A percentile compares a stretch with the other conserved stretches of the same genome.
Conservation (phyloP, 768 basidiomycete species). For the Auricularia cornea region DNA sequence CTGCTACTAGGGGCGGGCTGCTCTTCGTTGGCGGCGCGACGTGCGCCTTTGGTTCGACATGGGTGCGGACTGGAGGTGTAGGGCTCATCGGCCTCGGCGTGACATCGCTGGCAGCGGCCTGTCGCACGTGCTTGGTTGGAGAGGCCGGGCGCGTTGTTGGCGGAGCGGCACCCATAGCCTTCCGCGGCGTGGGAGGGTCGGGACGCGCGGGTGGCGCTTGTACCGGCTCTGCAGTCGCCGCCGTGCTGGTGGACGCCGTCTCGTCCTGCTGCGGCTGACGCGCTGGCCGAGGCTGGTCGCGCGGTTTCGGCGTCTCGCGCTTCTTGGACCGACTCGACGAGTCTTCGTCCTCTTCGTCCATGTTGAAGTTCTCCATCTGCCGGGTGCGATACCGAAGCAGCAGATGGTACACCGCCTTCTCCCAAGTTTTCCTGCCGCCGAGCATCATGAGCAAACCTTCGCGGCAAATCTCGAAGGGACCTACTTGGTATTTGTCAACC, state of each 20-base stretch:
- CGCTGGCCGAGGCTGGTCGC: background rate
- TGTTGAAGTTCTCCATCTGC: conserved; percentile 65
- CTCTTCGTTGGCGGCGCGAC: no score
- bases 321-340: conserved; percentile 1
- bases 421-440: conserved; percentile 51
- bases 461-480: conserved; percentile 8
- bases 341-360: conserved; percentile 43
- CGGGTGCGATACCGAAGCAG: conserved; percentile 76
- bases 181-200: conserved; percentile 25
- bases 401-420: conserved; percentile 92
- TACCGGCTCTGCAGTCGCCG: no score
- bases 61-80: background rate
- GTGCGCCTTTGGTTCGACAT: no score
- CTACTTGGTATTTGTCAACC: conserved; percentile 39
- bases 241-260: no score
- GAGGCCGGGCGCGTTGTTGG: background rate
- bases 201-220: conserved; percentile 20
- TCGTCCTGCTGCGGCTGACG: no score
- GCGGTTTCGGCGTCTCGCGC: conserved; percentile 13
- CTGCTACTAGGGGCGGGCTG: no score
- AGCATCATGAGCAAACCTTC: background rate
- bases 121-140: background rate
- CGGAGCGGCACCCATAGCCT: conserved; percentile 11
- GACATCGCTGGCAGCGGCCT: no score
- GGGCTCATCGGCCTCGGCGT: background rate